Percentiles rank a stretch among this genome's conserved stretches.
These are phyloP conservation scores for Brassica incana DNA, from an alignment of 345 rosid genomes.

Conservation along the genomic window DNA sequence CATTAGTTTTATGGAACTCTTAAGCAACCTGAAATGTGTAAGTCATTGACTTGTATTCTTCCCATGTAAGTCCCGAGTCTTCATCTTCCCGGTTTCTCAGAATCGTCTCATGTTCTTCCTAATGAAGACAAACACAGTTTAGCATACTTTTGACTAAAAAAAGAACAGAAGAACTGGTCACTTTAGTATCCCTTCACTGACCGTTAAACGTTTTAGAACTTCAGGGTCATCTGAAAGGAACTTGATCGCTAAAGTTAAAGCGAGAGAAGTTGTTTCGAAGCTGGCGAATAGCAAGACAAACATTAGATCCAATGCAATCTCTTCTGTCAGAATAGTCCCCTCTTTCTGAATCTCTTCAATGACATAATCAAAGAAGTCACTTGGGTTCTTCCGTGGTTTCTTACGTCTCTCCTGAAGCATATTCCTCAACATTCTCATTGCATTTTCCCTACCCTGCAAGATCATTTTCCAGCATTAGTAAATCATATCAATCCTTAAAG, in stretches of 20 bases:
- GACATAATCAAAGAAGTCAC: conserved; percentile 82
- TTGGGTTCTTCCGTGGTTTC: conserved; percentile 49
- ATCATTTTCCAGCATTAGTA: conserved; percentile 10
- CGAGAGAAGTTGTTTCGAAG: conserved; percentile 95
- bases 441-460: conserved; percentile 84
- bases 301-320: conserved; percentile 87
- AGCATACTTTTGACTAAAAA: neutral
- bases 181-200: conserved; percentile 29
- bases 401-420: conserved; percentile 69
- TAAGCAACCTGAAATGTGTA: conserved; percentile 81
- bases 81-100: conserved; percentile 54
- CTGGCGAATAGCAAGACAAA: conserved; percentile 94
- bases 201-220: conserved; percentile 72
- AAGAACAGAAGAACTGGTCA: neutral
- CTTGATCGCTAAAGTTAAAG: conserved; percentile 80
- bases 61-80: conserved; percentile 78
- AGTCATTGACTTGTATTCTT: conserved; percentile 94
- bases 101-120: conserved; percentile 90
- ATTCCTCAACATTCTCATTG: conserved; percentile 77
- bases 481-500: neutral
- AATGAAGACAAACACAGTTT: conserved; percentile 32
- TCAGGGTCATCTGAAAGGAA: conserved; percentile 66
- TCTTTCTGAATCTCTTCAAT: conserved; percentile 78
- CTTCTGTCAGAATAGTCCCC: conserved; percentile 81
- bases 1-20: conserved; percentile 1